Evolutionary conservation across 495 filamentous ascomycete genomes (phyloP), one percentile per base, ranked within the genome.

Genomic region (Tuber brumale): DNA sequence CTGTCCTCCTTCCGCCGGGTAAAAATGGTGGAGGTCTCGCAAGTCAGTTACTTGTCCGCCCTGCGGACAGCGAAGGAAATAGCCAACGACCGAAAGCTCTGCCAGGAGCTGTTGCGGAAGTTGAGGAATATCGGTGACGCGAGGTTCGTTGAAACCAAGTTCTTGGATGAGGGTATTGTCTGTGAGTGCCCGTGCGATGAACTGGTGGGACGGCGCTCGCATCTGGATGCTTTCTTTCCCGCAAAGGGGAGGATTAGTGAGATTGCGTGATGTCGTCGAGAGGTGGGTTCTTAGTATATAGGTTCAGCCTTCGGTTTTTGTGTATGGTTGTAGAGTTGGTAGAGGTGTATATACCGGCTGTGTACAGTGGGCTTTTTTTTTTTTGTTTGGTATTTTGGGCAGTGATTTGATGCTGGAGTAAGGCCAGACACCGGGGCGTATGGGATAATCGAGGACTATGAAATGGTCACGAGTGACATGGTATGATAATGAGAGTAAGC

Each of bases 1-100:
- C 57, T 66, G 27, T 66, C 57, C 57, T 35, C 57, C 14, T 66
- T 66, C 57, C 57, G 57, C 27, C 57, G 57, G 57, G 57, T 66
- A 66, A 66, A 66, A 66, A 18, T 66, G 2, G 57, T 66, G 31
- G 57, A 66, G 57, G 57, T 66, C 57, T 66, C 57, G 27, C 57
- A 6, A 6, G 57, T 66, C 27, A 66, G 57, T 14, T 66, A 66
- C 4, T 35, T 66, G 5, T 66, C 57, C 27, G 27, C 57, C 57
- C 27, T 66, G n/a, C 57, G 57, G 57, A 31, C 14, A 35, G 57
- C 57, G 14, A 66, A 35, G 57, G 57, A 66, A 19, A 27, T 66
- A 18, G 57, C 57, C 27, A 66, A 66, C 27, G 57, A 66, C 14
- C 57, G 14, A 66, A 66, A 35, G 31, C 57, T 66, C 57, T 35